Conservation (phyloP, 768 basidiomycete genomes). For the Chalciporus piperatus region DNA sequence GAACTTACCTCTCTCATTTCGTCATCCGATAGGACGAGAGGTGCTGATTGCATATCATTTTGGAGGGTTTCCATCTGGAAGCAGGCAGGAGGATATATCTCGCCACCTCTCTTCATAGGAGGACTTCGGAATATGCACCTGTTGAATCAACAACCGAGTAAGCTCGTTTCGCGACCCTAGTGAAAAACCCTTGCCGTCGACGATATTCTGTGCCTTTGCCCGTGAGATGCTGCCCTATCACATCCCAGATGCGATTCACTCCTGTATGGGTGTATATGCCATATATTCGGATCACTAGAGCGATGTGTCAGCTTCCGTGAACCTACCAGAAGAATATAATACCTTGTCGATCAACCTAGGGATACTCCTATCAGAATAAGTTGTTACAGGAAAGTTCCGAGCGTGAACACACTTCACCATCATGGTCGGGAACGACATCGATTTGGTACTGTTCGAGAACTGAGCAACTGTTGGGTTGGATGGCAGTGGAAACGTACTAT, state of each 20-base stretch:
- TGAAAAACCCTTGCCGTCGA: constrained; percentile 36
- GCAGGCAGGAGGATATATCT: constrained; percentile 48
- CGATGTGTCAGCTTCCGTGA: neutral
- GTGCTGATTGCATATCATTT: constrained; percentile 10
- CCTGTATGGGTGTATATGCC: constrained; percentile 51
- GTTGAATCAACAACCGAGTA: neutral
- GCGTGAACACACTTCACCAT: constrained; percentile 23
- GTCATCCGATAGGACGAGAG: constrained; percentile 41
- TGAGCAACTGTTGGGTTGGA: neutral
- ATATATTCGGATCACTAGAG: constrained; percentile 45
- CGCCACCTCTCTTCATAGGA: constrained; percentile 34
- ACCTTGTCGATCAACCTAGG: constrained; percentile 42
- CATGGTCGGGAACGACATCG: constrained; percentile 43
- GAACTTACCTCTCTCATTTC: constrained; percentile 45
- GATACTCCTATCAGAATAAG: constrained; percentile 3
- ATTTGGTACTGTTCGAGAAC: constrained; percentile 42
- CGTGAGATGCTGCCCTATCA: constrained; percentile 40
- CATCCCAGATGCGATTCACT: constrained; percentile 47
- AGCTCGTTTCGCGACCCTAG: neutral
- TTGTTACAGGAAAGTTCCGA: neutral
- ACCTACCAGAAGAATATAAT: neutral
- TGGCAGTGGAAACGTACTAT: constrained; percentile 36
- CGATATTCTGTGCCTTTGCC: constrained; percentile 52
- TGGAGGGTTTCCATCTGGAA: constrained; percentile 42
- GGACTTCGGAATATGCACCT: constrained; percentile 47